phyloP scores from a whole-genome alignment of 2,329 filamentous ascomycete genomes.

The Alternaria hordeiaustralica region DNA sequence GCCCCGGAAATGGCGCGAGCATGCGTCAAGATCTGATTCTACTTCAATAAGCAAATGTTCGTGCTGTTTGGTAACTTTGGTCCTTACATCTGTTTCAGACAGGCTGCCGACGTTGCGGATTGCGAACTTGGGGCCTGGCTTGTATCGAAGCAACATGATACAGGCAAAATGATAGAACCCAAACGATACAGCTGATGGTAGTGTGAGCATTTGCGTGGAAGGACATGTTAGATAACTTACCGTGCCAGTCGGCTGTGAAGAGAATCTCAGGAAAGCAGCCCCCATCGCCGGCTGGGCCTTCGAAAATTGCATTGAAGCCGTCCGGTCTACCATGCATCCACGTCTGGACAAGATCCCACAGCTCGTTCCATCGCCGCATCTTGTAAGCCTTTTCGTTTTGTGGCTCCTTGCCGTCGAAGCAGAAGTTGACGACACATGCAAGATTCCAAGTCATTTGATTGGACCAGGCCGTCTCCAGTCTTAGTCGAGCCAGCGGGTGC shows the following conservation, averaged over 20 bases:
- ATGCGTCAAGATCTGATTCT: constrained; percentile 33
- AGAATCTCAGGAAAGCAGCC: constrained; percentile 33
- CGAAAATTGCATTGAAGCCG: constrained; percentile 40
- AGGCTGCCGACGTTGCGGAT: constrained; percentile 26
- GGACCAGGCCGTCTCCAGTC: constrained; percentile 40
- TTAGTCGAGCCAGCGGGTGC: constrained; percentile 33
- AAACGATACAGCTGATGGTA: constrained; percentile 29
- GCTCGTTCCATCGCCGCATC: constrained; percentile 25
- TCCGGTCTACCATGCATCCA: constrained; percentile 33
- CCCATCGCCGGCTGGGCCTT: constrained; percentile 15
- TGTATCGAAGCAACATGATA: constrained; percentile 40
- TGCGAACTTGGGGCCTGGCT: constrained; percentile 37
- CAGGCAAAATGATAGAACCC: constrained; percentile 38
- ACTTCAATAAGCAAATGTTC: constrained; percentile 1
- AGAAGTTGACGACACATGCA: constrained; percentile 39
- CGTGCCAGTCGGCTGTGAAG: constrained; percentile 44
- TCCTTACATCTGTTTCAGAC: constrained; percentile 30
- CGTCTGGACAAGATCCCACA: constrained; percentile 31
- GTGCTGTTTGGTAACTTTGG: neutral
- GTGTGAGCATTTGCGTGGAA: neutral
- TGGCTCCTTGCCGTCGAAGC: constrained; percentile 29
- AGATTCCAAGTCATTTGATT: constrained; percentile 45
- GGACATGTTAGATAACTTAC: constrained; percentile 15
- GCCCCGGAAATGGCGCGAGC: constrained; percentile 37
- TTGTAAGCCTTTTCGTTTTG: constrained; percentile 17